Base-by-base conservation (phyloP, 148 eudicot genomes). In the Nyssa sinensis region DNA sequence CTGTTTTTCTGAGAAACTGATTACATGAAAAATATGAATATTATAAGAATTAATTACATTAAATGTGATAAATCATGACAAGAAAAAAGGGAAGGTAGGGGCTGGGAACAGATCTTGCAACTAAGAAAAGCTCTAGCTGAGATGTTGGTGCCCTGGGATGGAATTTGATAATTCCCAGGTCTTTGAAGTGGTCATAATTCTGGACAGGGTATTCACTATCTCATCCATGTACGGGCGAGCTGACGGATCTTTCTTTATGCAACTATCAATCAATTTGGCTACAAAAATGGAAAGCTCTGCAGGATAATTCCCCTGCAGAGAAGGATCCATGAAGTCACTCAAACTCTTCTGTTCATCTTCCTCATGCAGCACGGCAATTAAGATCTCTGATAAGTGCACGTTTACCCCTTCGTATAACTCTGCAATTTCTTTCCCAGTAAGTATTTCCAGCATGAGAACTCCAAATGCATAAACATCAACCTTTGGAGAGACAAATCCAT, bases 391-490 rank as follows among this genome's bases (percentile, higher is more conserved):
- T 60, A 90, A 47, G 6, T 77, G 55, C 31, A 64, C 70, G 8
- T 83, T 73, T 16, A 74, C 64, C 62, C 66, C 85, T 73, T 81
- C 87, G 33, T 82, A 73, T 32, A 87, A 49, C 34, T 47, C 51
- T 67, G 69, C 63, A 31, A 79, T 83, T 78, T 79, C 84, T 82
- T 88, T 86, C 9, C 98, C 94, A 0, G 87, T 88, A 16, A 93
- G 70, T 30, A 91, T 82, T 77, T 91, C 94, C 64, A 93, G 78
- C 94, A 93, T 49, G 30, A 93, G 79, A 63, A 93, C 84, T 53
- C 97, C 97, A 69, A 95, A 95, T 62, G 93, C 79, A 68, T 90
- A 94, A 23, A 95, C 97, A 82, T 95, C 99, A 27, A 95, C 88
- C 84, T 90, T 92, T 23, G 94, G 78, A 0, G 92, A 84, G 34